Conservation (phyloP, 2,329 filamentous ascomycete species). For the Aspergillus versicolor region DNA sequence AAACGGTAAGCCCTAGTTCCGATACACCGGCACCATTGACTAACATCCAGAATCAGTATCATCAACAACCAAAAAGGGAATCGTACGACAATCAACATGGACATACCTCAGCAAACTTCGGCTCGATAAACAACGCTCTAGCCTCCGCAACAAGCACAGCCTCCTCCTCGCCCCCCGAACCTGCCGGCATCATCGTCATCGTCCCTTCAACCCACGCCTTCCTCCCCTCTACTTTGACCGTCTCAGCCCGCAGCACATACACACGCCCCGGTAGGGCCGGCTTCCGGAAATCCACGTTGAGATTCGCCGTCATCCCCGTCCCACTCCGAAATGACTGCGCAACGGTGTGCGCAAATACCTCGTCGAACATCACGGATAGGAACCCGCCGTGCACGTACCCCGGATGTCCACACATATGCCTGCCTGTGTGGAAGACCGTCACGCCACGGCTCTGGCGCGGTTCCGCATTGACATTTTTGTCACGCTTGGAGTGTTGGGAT, state of each 20-base stretch:
- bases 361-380: conserved; percentile 35
- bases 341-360: conserved; percentile 37
- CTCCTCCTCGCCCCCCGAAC: conserved; percentile 18
- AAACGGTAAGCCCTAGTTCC: conserved; percentile 12
- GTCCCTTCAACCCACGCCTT: conserved; percentile 40
- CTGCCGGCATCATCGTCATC: conserved; percentile 22
- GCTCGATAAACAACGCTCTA: conserved; percentile 40
- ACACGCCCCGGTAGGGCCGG: conserved; percentile 32
- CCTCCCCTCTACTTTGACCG: conserved; percentile 34
- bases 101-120: conserved; percentile 38
- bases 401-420: conserved; percentile 34
- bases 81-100: neutral
- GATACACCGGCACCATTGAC: conserved; percentile 36
- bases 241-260: conserved; percentile 34
- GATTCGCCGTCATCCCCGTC: conserved; percentile 37
- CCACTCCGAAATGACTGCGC: conserved; percentile 33
- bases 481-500: neutral
- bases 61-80: too few species aligned
- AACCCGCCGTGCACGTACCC: conserved; percentile 39
- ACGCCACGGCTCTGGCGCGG: conserved; percentile 16
- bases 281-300: conserved; percentile 37
- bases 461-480: neutral
- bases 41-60: conserved; percentile 13
- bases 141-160: conserved; percentile 34
- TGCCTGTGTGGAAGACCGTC: conserved; percentile 34